Base-by-base conservation (phyloP, 129 eudicot species). In the Lactuca saligna region DNA sequence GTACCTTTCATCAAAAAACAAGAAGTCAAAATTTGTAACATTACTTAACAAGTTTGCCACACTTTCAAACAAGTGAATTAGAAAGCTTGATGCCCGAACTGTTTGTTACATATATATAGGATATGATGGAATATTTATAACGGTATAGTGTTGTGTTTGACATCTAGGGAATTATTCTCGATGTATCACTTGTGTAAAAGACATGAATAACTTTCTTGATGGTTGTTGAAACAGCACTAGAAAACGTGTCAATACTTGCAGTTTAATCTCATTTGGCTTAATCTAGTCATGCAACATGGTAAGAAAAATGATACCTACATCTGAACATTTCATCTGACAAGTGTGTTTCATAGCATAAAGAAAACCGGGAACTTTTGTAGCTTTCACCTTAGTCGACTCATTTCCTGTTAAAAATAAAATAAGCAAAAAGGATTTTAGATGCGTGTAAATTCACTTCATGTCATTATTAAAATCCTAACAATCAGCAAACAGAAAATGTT, bases 261-360 rank as follows among this genome's bases (percentile, higher is more conserved):
- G 38, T 35, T 6, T 6, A 6, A 35, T 35, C 38, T 35, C 38
- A 35, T 35, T 25, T 25, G 29, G 29, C 1, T 25, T 25, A 25
- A 25, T 25, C 29, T 25, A 25, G 29, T 25, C 29, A 25, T 25
- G 29, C 29, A 25, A 25, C 29, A 25, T 25, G 29, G 29, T 25
- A 25, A 25, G 29, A 25, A 25, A 25, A 55, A 9, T 4, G 56
- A 71, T 55, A 61, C 84, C 55, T 69, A 91, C 97, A 80, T 85
- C 86, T n/a, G 97, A 86, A 63, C 77, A 70, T 78, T 87, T 91
- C 59, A 72, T 56, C 20, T 81, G 78, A 67, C 95, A 91, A 16
- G 60, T 49, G 53, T 66, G 83, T 84, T 77, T 85, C 95, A 87
- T 87, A 17, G 84, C 65, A 56, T 66, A 73, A 9, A 91, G 82